Base-by-base conservation (phyloP, 805 yeast genomes). In the Kodamaea kaohsiungensis region DNA sequence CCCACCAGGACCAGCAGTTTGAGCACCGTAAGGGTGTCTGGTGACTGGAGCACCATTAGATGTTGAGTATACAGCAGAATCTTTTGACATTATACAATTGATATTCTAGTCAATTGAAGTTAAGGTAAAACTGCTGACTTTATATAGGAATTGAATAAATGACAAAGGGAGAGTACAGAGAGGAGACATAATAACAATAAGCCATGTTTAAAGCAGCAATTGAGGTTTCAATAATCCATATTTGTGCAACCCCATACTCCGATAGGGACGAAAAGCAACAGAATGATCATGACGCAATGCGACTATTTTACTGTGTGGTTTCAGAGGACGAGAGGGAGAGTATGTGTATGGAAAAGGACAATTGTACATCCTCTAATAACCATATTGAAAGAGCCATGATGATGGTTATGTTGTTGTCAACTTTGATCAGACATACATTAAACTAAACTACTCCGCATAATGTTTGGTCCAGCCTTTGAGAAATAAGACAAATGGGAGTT, bases 1-100 rank as follows among this genome's bases (percentile, higher is more conserved):
- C 38, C 96, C 96, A 60, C 85, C 82, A 56, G 84, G 69, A 17
- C 93, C 87, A 35, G 88, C 73, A 68, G 95, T 79, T 68, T 88
- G 91, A 3, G 91, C 84, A 46, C 89, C 88, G 63, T 86, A 86
- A 5, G 92, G 84, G 62, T 80, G 79, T 59, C 73, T 67, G 42
- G 72, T 59, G 52, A 78, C 77, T 13, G 86, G 84, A 56, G 81
- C 80, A 48, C 88, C 88, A 58, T 77, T 80, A 45, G 84, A 74
- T 25, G 80, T 72, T 15, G 88, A 64, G 67, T 78, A 81, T 10
- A 67, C 67, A 12, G 69, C 68, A 15, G 60, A 48, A 50, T 58
- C 61, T 30, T 50, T 30, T 39, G 49, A 39, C 54, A 51, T 51
- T 18, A 7, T 39, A 9, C 25, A 2, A 8, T 4, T 30, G 18